Percentiles rank a stretch among this genome's conserved stretches.
phyloP scores from a whole-genome alignment of 176 grass and related monocot species.

The Poa annua region DNA sequence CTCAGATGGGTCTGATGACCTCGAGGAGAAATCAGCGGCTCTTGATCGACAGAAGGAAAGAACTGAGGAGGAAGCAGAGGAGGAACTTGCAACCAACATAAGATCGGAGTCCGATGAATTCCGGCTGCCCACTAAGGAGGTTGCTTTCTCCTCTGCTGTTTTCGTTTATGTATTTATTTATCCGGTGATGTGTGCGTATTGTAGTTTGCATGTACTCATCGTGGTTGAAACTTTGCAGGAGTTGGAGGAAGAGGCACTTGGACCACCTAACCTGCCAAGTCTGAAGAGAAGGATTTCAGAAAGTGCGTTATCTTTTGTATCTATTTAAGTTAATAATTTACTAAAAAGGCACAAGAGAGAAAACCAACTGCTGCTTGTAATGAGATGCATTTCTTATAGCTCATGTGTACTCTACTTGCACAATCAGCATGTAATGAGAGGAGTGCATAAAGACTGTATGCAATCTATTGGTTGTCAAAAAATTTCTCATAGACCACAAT shows the following conservation, averaged over 20 bases:
- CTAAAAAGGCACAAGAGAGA: conserved; percentile 6
- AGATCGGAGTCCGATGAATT: conserved; percentile 87
- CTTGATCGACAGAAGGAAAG: conserved; percentile 60
- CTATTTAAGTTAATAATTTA: conserved; percentile 4
- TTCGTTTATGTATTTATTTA: not conserved
- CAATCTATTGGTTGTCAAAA: not conserved
- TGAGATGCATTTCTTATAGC: too few species aligned
- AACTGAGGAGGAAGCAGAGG: conserved; percentile 64
- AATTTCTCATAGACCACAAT: not conserved
- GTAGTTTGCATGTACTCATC: not conserved
- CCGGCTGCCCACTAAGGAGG: conserved; percentile 82
- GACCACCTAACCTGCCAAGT: conserved; percentile 80
- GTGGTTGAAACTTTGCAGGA: conserved; percentile 55
- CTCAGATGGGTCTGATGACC: conserved; percentile 75
- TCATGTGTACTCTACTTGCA: not conserved
- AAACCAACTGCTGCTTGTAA: too few species aligned
- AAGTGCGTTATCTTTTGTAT: conserved; percentile 54
- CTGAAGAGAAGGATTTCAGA: conserved; percentile 91
- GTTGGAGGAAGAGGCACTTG: conserved; percentile 72
- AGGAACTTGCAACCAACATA: conserved; percentile 80
- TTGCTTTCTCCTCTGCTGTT: conserved; percentile 34
- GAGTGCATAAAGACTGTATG: not conserved
- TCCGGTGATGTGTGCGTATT: not conserved
- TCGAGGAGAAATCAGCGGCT: conserved; percentile 70
- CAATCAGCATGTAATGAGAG: conserved; percentile 15